Conservation (phyloP, 2,329 filamentous ascomycete genomes). For the Fusarium mangiferae region DNA sequence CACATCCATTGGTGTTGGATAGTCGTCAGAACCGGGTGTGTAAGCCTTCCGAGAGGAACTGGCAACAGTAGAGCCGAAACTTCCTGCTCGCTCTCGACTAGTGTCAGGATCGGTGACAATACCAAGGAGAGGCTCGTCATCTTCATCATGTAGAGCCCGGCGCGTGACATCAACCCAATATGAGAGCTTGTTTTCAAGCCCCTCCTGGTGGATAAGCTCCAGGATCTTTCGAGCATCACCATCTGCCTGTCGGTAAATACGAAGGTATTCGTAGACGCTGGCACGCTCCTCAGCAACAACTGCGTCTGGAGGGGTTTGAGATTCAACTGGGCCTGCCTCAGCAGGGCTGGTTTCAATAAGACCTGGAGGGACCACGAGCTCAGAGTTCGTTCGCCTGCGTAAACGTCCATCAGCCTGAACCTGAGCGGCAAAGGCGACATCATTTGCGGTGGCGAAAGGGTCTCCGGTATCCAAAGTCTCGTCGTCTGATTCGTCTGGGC, state of each 20-base stretch:
- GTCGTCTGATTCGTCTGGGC: slow-evolving; percentile 45
- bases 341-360: slow-evolving; percentile 18
- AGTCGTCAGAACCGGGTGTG: slow-evolving; percentile 41
- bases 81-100: slow-evolving; percentile 26
- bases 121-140: background rate
- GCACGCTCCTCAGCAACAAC: slow-evolving; percentile 32
- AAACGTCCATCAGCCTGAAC: slow-evolving; percentile 21
- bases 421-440: slow-evolving; percentile 22
- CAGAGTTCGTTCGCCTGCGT: slow-evolving; percentile 25
- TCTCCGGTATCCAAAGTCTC: slow-evolving; percentile 47
- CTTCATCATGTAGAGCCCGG: slow-evolving; percentile 37
- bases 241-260: slow-evolving; percentile 68
- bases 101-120: background rate
- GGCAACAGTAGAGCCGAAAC: slow-evolving; percentile 39
- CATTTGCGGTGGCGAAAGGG: slow-evolving; percentile 12
- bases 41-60: slow-evolving; percentile 39
- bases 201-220: slow-evolving; percentile 69
- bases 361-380: slow-evolving; percentile 9
- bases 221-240: slow-evolving; percentile 69
- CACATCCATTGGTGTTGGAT: slow-evolving; percentile 21
- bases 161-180: slow-evolving; percentile 68
- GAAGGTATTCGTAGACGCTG: slow-evolving; percentile 53
- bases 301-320: background rate
- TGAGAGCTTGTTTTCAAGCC: slow-evolving; percentile 65
- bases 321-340: slow-evolving; percentile 3